phyloP scores from a whole-genome alignment of 305 asterid genomes.

The Striga hermonthica region DNA sequence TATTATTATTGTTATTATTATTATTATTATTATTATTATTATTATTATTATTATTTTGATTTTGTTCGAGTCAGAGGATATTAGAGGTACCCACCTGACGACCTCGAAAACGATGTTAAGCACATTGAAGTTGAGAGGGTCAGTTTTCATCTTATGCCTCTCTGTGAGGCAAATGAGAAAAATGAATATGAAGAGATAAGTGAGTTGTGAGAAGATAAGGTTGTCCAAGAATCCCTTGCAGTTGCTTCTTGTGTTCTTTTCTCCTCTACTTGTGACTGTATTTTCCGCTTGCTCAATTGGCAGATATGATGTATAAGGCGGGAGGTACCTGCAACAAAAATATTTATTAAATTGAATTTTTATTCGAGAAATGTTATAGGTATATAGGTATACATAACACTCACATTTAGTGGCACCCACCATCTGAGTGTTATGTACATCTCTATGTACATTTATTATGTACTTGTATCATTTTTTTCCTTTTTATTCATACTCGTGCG shows the following conservation, averaged over 20 bases:
- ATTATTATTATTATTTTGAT: no score
- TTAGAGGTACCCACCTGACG: conserved; percentile 38
- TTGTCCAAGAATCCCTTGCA: conserved; percentile 25
- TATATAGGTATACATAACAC: no score
- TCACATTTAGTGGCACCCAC: no score
- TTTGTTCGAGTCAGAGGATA: no score
- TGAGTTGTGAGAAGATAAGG: conserved; percentile 44
- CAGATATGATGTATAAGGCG: conserved; percentile 51
- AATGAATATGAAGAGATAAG: conserved; percentile 47
- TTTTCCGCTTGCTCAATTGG: conserved; percentile 32
- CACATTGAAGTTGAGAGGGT: conserved; percentile 65
- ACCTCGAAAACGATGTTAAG: conserved; percentile 56
- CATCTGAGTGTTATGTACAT: no score
- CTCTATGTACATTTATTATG: no score
- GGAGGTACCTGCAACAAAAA: conserved; percentile 54
- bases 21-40: no score
- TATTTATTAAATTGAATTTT: no score
- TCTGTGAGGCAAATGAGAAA: conserved; percentile 57
- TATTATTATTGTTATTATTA: no score
- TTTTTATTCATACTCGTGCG: no score
- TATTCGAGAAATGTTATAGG: no score
- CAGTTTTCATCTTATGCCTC: conserved; percentile 42
- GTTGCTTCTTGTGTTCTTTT: background rate
- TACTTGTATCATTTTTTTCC: no score
- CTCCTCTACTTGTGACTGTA: background rate